Conservation (phyloP, 2,329 filamentous ascomycete genomes). For the Penicillium oxalicum region DNA sequence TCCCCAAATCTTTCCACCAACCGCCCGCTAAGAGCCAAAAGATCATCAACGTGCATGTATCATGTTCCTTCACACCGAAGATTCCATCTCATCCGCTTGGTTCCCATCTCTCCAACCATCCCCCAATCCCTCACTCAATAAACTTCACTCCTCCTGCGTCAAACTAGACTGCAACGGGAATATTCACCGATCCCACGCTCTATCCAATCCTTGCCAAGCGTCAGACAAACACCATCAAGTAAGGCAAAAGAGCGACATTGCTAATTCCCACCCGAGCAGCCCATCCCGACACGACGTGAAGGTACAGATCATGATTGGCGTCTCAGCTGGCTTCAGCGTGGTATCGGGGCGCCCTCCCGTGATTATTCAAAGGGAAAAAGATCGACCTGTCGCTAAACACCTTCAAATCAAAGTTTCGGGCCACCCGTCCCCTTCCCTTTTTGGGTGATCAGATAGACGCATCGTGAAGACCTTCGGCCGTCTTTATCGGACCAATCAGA, state of each 20-base stretch:
- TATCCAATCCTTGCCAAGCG: background rate
- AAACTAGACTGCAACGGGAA: constrained; percentile 11
- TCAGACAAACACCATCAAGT: background rate
- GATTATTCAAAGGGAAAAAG: background rate
- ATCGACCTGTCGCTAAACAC: constrained; percentile 8
- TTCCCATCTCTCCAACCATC: too few species aligned
- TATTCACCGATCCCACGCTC: constrained; percentile 10
- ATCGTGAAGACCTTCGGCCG: background rate
- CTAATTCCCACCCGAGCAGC: too few species aligned
- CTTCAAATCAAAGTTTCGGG: background rate
- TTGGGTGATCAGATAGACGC: background rate
- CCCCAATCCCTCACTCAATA: background rate
- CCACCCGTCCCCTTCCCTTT: constrained; percentile 1
- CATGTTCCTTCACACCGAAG: background rate
- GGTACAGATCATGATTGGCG: constrained; percentile 12
- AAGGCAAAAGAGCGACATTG: background rate
- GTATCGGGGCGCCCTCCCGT: background rate
- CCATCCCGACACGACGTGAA: constrained; percentile 13
- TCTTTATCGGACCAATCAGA: constrained; percentile 16
- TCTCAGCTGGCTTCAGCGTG: background rate
- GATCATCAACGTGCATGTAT: too few species aligned
- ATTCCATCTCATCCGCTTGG: background rate
- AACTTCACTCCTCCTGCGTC: background rate
- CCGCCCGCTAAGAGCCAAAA: background rate
- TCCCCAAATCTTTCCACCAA: too few species aligned